phyloP scores from a whole-genome alignment of 371 early-diverging fungal species.

The Mortierella sp. region DNA sequence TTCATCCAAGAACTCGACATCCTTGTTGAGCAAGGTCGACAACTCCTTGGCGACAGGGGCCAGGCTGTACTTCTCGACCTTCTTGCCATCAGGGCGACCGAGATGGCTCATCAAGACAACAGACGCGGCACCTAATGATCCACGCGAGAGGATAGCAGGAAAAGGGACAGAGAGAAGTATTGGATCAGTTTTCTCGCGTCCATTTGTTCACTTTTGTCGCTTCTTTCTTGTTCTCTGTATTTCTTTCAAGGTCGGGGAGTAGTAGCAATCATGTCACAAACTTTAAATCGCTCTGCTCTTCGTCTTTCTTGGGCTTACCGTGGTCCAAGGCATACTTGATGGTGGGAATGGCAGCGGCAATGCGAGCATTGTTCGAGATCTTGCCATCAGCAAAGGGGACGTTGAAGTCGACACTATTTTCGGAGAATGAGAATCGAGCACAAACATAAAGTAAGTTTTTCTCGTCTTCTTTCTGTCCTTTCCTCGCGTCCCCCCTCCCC shows the following conservation, averaged over 20 bases:
- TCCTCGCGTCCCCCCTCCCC: neutral
- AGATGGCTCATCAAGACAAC: constrained; percentile 98
- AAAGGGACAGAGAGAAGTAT: neutral
- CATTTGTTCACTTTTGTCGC: neutral
- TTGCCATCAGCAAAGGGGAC: constrained; percentile 94
- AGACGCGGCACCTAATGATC: constrained; percentile 76
- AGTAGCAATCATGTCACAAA: constrained; percentile 37
- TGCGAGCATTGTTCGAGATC: constrained; percentile 98
- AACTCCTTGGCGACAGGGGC: constrained; percentile 94
- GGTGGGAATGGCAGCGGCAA: constrained; percentile 96
- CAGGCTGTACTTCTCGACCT: constrained; percentile 90
- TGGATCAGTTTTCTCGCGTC: neutral
- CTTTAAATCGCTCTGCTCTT: neutral
- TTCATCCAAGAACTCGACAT: constrained; percentile 93
- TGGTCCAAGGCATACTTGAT: constrained; percentile 92
- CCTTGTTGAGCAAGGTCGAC: constrained; percentile 81
- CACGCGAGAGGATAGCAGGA: neutral
- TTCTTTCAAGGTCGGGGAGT: no score
- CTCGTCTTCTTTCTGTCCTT: neutral
- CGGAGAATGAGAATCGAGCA: neutral
- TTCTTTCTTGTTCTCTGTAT: neutral
- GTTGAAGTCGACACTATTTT: constrained; percentile 97
- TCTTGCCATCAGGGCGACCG: constrained; percentile 98
- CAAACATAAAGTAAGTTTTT: neutral
- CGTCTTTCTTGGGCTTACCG: constrained; percentile 59